These are phyloP conservation scores for Cerrena zonata DNA, from an alignment of 1,284 basidiomycete species.

Conservation along the genomic window DNA sequence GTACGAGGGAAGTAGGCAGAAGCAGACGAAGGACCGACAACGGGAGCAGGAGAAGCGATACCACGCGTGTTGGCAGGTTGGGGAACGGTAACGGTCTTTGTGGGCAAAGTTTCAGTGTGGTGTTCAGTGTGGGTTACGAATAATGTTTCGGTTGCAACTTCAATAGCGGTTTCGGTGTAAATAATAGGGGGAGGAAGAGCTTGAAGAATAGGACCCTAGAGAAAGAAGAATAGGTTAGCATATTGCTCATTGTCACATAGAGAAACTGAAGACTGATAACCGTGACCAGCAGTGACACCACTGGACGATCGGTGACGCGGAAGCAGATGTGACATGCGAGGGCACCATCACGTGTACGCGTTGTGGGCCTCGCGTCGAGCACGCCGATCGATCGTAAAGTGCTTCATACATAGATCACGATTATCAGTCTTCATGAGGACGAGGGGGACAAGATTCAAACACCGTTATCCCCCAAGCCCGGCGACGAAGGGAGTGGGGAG, in stretches of 20 bases:
- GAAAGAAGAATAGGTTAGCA: conserved; percentile 36
- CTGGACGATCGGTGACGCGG: conserved; percentile 13
- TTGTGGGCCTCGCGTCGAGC: conserved; percentile 24
- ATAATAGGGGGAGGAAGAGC: conserved; percentile 58
- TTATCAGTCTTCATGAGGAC: conserved; percentile 50
- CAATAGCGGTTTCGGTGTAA: conserved; percentile 40
- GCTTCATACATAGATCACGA: conserved; percentile 26
- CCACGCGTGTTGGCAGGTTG: conserved; percentile 73
- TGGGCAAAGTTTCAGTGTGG: conserved; percentile 44
- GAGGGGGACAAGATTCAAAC: conserved; percentile 66
- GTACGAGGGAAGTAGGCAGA: conserved; percentile 59
- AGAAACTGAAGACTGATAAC: conserved; percentile 36
- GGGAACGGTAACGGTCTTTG: conserved; percentile 53
- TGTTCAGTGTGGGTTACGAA: conserved; percentile 56
- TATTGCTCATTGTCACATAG: conserved; percentile 17
- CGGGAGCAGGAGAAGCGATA: conserved; percentile 66
- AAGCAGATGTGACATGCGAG: conserved; percentile 15
- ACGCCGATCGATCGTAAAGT: conserved; percentile 11
- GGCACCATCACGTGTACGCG: conserved; percentile 38
- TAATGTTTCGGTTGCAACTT: conserved; percentile 55
- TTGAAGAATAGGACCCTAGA: conserved; percentile 33
- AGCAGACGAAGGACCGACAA: conserved; percentile 47
- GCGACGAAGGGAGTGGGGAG: conserved; percentile 64
- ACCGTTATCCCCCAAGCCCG: conserved; percentile 80
- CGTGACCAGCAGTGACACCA: conserved; percentile 24